These are phyloP conservation scores for Melanomma pulvis-pyrius DNA, from an alignment of 495 filamentous ascomycete genomes.

Conservation along the genomic window DNA sequence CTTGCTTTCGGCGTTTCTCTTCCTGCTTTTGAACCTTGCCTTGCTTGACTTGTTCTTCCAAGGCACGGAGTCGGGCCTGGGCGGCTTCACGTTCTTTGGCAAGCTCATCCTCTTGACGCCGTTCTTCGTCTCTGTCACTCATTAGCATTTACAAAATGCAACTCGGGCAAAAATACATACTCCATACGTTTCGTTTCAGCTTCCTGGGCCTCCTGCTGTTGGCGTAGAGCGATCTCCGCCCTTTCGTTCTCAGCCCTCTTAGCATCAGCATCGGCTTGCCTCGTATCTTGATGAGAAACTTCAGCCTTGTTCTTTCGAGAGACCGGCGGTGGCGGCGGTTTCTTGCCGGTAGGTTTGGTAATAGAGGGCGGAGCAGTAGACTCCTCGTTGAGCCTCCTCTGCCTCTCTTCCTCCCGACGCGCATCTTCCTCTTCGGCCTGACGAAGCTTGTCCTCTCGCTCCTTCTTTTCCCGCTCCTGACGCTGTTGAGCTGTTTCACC, in stretches of 20 bases:
- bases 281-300: conserved; percentile 52
- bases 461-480: conserved; percentile 83
- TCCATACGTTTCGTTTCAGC: conserved; percentile 74
- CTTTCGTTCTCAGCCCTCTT: conserved; percentile 48
- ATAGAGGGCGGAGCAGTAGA: conserved; percentile 62
- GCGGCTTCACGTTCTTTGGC: conserved; percentile 77
- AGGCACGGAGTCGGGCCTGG: conserved; percentile 77
- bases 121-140: conserved; percentile 69
- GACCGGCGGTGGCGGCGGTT: conserved; percentile 82
- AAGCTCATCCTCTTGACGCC: conserved; percentile 75
- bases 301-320: conserved; percentile 72
- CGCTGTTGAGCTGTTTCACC: conserved; percentile 82
- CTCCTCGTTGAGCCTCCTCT: conserved; percentile 83
- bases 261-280: conserved; percentile 47
- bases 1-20: conserved; percentile 88
- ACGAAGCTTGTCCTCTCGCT: conserved; percentile 79
- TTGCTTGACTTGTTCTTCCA: conserved; percentile 91
- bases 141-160: conserved; percentile 24
- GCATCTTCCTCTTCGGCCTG: conserved; percentile 95
- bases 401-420: conserved; percentile 84
- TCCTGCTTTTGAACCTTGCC: conserved; percentile 97
- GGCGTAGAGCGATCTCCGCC: conserved; percentile 59
- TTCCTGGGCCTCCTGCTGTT: conserved; percentile 79
- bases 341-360: conserved; percentile 65
- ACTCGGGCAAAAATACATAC: conserved; percentile 61